Conservation (phyloP, 1,139 yeast genomes). For the Taiozyma onychis region DNA sequence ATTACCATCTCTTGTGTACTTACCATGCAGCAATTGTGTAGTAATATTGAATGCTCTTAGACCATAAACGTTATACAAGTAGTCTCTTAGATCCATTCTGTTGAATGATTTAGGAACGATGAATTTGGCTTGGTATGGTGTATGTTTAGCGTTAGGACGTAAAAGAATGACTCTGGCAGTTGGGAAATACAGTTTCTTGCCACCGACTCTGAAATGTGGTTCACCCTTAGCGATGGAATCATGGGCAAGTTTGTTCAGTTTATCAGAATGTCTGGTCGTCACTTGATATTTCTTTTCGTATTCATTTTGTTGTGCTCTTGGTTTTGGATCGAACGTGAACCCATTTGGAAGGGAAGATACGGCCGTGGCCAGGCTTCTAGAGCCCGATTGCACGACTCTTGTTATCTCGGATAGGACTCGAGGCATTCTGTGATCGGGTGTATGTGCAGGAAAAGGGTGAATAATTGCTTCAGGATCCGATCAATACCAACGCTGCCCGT, state of each 20-base stretch:
- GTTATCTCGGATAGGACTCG: constrained; percentile 13
- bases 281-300: constrained; percentile 17
- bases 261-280: constrained; percentile 22
- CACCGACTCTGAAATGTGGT: constrained; percentile 82
- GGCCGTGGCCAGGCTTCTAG: constrained; percentile 19
- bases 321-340: constrained; percentile 6
- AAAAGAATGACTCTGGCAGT: constrained; percentile 73
- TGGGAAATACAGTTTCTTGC: constrained; percentile 69
- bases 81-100: constrained; percentile 86
- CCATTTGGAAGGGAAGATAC: constrained; percentile 3
- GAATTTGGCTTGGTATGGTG: constrained; percentile 94
- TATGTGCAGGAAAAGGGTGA: not conserved
- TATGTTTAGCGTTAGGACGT: constrained; percentile 88
- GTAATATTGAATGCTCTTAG: constrained; percentile 83
- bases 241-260: constrained; percentile 20
- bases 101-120: constrained; percentile 88
- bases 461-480: not conserved
- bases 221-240: constrained; percentile 47
- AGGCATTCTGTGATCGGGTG: constrained; percentile 11
- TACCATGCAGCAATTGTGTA: constrained; percentile 76
- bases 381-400: constrained; percentile 11
- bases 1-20: constrained; percentile 53
- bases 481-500: not conserved
- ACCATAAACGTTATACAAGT: constrained; percentile 82
- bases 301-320: constrained; percentile 9